These are phyloP conservation scores for Fusarium longipes DNA, from an alignment of 2,329 filamentous ascomycete species.

Conservation along the genomic window DNA sequence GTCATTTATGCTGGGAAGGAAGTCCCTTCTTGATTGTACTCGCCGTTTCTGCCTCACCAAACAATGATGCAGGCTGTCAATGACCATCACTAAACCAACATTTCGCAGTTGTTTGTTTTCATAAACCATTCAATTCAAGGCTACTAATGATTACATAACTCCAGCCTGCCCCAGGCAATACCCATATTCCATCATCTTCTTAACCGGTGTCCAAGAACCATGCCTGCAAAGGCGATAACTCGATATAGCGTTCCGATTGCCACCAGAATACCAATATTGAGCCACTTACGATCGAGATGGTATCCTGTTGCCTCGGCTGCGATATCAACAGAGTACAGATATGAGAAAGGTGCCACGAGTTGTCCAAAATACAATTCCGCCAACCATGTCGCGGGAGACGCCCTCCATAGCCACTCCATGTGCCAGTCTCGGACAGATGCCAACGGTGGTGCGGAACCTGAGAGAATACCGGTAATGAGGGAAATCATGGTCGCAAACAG, in stretches of 20 bases:
- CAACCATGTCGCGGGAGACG: constrained; percentile 65
- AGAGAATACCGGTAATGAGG: constrained; percentile 65
- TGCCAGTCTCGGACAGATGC: constrained; percentile 62
- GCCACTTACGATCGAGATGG: constrained; percentile 56
- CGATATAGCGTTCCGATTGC: constrained; percentile 59
- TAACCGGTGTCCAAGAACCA: constrained; percentile 39
- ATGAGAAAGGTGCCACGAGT: constrained; percentile 60
- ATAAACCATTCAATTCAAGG: background rate
- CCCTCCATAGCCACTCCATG: constrained; percentile 66
- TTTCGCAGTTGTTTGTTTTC: background rate
- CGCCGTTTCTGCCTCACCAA: no score
- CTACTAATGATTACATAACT: background rate
- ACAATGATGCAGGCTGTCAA: no score
- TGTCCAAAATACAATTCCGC: constrained; percentile 67
- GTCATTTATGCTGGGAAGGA: no score
- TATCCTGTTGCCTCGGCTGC: constrained; percentile 59
- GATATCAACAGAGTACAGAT: constrained; percentile 63
- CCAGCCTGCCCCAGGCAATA: background rate
- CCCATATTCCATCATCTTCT: constrained; percentile 27
- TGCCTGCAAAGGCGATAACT: constrained; percentile 53
- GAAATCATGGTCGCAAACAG: constrained; percentile 65
- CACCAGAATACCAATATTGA: constrained; percentile 59
- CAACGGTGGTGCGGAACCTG: constrained; percentile 64
- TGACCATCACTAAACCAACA: no score
- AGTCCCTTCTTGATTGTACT: no score